Percentiles rank a stretch among this genome's conserved stretches.
Conservation (phyloP, 2,329 filamentous ascomycete genomes). For the Trichoderma hamatum region DNA sequence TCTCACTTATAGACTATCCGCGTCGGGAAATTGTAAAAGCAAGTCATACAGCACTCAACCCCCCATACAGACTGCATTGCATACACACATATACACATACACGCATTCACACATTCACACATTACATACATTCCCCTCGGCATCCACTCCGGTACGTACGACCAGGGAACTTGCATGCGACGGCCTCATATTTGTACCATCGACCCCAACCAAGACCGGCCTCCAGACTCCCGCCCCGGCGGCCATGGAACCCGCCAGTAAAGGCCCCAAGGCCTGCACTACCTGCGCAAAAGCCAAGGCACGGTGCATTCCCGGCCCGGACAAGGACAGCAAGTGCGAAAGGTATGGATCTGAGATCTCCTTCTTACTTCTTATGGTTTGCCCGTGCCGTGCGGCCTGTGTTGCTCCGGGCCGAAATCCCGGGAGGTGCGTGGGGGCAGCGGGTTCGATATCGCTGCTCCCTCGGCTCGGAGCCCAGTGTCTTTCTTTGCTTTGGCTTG, state of each 20-base stretch:
- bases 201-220: background rate
- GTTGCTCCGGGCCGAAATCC: slow-evolving; percentile 17
- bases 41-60: background rate
- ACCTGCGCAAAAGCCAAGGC: slow-evolving; percentile 58
- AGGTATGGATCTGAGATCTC: slow-evolving; percentile 41
- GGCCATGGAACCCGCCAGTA: slow-evolving; percentile 38
- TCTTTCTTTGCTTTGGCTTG: background rate
- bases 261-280: slow-evolving; percentile 53
- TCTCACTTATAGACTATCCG: slow-evolving; percentile 5
- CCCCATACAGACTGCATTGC: background rate
- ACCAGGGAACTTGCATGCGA: background rate
- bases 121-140: background rate
- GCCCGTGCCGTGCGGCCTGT: background rate
- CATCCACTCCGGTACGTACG: background rate
- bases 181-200: background rate
- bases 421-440: slow-evolving; percentile 6
- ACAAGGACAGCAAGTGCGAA: slow-evolving; percentile 49
- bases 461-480: background rate
- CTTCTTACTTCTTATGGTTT: background rate
- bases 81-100: background rate
- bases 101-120: background rate
- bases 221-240: background rate
- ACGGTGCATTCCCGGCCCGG: slow-evolving; percentile 50
- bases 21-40: background rate
- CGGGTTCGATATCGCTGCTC: background rate